A percentile compares a stretch with the other conserved stretches of the same genome.
Evolutionary conservation across 2,329 filamentous ascomycete genomes (phyloP).

Genomic region (Arthrobotrys megalospora): DNA sequence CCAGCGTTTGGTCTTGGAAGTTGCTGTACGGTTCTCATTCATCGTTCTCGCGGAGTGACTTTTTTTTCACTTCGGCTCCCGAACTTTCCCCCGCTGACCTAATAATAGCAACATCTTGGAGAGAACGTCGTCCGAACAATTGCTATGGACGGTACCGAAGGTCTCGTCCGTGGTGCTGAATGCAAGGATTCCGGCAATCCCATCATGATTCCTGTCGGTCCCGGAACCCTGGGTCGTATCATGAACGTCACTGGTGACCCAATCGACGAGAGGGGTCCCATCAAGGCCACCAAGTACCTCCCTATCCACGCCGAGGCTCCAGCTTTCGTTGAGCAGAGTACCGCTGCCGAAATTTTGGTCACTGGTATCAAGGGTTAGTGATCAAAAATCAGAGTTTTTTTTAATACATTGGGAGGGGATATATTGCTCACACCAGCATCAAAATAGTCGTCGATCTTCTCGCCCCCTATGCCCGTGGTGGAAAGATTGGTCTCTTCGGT

Average conservation of each 20-base stretch:
- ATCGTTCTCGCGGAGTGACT: constrained; percentile 48
- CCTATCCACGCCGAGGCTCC: constrained; percentile 97
- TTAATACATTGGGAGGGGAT: constrained; percentile 18
- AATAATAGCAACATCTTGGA: constrained; percentile 92
- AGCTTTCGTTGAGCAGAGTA: constrained; percentile 94
- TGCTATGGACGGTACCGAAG: constrained; percentile 99
- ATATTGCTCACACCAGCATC: constrained; percentile 28
- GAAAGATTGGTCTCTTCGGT: constrained; percentile 99
- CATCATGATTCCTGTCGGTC: constrained; percentile 96
- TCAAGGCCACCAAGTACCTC: constrained; percentile 88
- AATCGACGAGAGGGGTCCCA: constrained; percentile 98
- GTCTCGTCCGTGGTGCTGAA: constrained; percentile 93
- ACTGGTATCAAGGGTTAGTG: constrained; percentile 89
- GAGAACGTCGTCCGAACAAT: constrained; percentile 99
- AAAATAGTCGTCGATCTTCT: constrained; percentile 89
- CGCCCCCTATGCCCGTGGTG: constrained; percentile 99
- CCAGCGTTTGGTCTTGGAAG: constrained; percentile 95
- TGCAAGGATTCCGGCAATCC: constrained; percentile 90
- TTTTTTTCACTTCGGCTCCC: constrained; percentile 18
- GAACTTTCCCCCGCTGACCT: constrained; percentile 27
- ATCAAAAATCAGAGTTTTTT: constrained; percentile 1
- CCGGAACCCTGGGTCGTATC: constrained; percentile 95
- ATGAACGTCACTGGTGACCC: constrained; percentile 99
- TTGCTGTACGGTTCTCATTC: constrained; percentile 79
- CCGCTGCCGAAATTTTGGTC: constrained; percentile 93